These are phyloP conservation scores for Ceratobasidium theobromae DNA, from an alignment of 1,284 basidiomycete genomes.

Conservation along the genomic window DNA sequence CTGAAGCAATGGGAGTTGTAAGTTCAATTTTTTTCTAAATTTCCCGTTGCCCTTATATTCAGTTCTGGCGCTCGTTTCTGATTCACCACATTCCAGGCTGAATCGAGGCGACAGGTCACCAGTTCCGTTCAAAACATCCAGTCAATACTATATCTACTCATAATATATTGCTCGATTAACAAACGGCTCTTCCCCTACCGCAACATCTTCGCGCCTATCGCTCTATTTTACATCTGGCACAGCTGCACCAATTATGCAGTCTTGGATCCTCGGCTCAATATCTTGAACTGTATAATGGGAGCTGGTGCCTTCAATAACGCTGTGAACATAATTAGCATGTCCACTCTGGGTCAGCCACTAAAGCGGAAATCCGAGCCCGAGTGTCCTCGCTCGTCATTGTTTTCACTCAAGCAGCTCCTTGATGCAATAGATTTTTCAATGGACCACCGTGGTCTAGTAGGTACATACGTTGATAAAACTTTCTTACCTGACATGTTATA, in stretches of 20 bases:
- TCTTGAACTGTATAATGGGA: slow-evolving; percentile 24
- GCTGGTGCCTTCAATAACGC: background rate
- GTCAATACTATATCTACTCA: slow-evolving; percentile 5
- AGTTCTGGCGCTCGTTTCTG: background rate
- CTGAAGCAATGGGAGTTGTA: too few species aligned
- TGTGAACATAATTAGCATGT: slow-evolving; percentile 10
- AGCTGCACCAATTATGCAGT: slow-evolving; percentile 16
- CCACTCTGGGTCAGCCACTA: background rate
- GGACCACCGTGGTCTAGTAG: slow-evolving; percentile 10
- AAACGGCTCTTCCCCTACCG: slow-evolving; percentile 15
- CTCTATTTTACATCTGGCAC: slow-evolving; percentile 18
- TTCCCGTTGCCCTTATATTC: too few species aligned
- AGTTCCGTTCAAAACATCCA: background rate
- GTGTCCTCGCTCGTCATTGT: slow-evolving; percentile 1
- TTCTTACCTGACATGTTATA: too few species aligned
- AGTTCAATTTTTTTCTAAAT: too few species aligned
- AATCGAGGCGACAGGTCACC: slow-evolving; percentile 11
- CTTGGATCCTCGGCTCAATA: slow-evolving; percentile 11
- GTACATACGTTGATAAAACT: too few species aligned
- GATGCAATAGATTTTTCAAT: slow-evolving; percentile 22
- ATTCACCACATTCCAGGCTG: background rate
- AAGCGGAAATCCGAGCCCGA: slow-evolving; percentile 5
- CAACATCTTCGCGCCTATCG: slow-evolving; percentile 16
- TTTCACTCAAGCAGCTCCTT: slow-evolving; percentile 2
- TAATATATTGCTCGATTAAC: slow-evolving; percentile 18